Conservation (phyloP, 2,329 filamentous ascomycete species). For the Arthroderma sp. region DNA sequence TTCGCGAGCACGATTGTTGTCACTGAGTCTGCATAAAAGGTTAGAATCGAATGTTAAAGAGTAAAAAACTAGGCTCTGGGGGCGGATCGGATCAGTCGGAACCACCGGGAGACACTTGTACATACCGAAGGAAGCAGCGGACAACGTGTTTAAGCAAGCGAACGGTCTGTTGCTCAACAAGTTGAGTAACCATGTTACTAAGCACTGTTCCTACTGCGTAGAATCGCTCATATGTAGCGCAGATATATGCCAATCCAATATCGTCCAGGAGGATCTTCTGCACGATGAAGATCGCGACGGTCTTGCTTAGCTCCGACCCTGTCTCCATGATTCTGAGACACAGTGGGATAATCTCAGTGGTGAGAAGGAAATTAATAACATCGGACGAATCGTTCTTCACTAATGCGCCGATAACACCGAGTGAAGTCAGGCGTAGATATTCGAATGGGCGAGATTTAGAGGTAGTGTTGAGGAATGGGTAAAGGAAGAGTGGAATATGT, state of each 20-base stretch:
- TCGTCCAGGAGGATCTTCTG: slow-evolving; percentile 98
- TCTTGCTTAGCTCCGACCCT: slow-evolving; percentile 94
- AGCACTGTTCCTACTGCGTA: slow-evolving; percentile 95
- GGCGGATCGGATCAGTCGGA: neutral
- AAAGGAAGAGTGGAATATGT: slow-evolving; percentile 93
- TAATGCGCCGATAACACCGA: slow-evolving; percentile 90
- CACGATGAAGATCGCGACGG: slow-evolving; percentile 97
- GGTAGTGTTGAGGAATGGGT: slow-evolving; percentile 96
- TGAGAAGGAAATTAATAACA: slow-evolving; percentile 96
- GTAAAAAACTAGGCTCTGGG: neutral
- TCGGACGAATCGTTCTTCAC: slow-evolving; percentile 98
- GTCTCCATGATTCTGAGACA: slow-evolving; percentile 99
- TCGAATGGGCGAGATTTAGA: slow-evolving; percentile 97
- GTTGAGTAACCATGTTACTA: slow-evolving; percentile 96
- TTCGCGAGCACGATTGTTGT: slow-evolving; percentile 90
- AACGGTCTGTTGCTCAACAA: slow-evolving; percentile 95
- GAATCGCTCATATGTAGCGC: slow-evolving; percentile 95
- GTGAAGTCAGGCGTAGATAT: slow-evolving; percentile 86
- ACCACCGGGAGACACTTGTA: slow-evolving; percentile 8
- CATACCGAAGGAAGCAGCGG: slow-evolving; percentile 83
- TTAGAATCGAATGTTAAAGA: neutral
- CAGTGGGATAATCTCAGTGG: slow-evolving; percentile 94
- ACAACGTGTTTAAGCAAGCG: slow-evolving; percentile 94
- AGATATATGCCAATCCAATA: slow-evolving; percentile 94
- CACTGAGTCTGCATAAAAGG: slow-evolving; percentile 54